A percentile compares a stretch with the other conserved stretches of the same genome.
phyloP scores from a whole-genome alignment of 176 grass and related monocot species.

The Microstegium vimineum region DNA sequence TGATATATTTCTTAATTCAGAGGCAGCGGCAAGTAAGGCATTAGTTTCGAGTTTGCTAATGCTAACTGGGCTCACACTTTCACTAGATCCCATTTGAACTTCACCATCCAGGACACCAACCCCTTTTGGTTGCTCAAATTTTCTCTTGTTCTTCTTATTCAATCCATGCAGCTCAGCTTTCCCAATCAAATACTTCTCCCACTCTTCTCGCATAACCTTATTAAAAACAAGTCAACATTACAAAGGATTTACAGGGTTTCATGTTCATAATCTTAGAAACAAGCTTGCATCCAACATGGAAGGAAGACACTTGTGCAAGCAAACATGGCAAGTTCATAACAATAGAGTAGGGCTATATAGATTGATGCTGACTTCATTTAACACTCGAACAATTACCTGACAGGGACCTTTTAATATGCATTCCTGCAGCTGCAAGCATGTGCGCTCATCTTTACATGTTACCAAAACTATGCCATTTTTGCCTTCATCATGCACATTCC shows the following conservation, averaged over 20 bases:
- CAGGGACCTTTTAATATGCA: slow-evolving; percentile 67
- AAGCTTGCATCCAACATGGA: slow-evolving; percentile 13
- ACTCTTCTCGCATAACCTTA: slow-evolving; percentile 83
- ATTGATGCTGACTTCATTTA: slow-evolving; percentile 1
- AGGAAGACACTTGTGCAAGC: not conserved
- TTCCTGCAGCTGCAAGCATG: slow-evolving; percentile 88
- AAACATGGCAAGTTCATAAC: not conserved
- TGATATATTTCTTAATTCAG: slow-evolving; percentile 58
- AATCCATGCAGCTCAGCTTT: slow-evolving; percentile 75
- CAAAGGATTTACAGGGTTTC: slow-evolving; percentile 13
- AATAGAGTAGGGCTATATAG: not conserved
- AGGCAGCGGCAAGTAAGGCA: slow-evolving; percentile 80
- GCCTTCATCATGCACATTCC: slow-evolving; percentile 31
- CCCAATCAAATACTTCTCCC: slow-evolving; percentile 92
- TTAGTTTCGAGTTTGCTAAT: slow-evolving; percentile 76
- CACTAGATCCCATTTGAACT: slow-evolving; percentile 51
- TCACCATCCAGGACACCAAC: slow-evolving; percentile 88
- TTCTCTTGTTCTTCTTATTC: slow-evolving; percentile 63
- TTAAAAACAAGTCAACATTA: slow-evolving; percentile 24
- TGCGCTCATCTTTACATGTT: slow-evolving; percentile 88
- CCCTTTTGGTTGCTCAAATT: slow-evolving; percentile 77
- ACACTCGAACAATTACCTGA: slow-evolving; percentile 45
- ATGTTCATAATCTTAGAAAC: not conserved
- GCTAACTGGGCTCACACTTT: slow-evolving; percentile 52
- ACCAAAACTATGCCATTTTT: slow-evolving; percentile 62